Evolutionary conservation across 2,329 filamentous ascomycete genomes (phyloP).

Genomic region (Exophiala phaeomuriformis): DNA sequence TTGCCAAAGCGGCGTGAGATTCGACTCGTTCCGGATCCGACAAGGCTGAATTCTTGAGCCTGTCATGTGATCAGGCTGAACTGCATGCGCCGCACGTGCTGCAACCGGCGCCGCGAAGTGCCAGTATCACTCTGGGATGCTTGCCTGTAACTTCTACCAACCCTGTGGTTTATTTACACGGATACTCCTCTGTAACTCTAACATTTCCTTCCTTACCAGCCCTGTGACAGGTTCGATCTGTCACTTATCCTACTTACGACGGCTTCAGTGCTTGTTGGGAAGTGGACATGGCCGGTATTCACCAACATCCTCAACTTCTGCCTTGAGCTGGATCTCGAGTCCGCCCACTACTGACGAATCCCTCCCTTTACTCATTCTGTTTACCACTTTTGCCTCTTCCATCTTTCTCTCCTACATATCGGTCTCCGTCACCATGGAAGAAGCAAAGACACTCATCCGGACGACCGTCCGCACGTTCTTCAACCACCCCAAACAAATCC

Average conservation of each 20-base stretch:
- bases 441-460: conserved; percentile 72
- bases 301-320: neutral
- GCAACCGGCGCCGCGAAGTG: too few relatives aligned
- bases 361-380: neutral
- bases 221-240: neutral
- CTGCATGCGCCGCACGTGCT: too few relatives aligned
- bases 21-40: too few relatives aligned
- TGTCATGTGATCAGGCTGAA: too few relatives aligned
- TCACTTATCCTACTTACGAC: conserved; percentile 17
- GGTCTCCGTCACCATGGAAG: conserved; percentile 46
- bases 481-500: conserved; percentile 65
- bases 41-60: too few relatives aligned
- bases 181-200: too few relatives aligned
- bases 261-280: conserved; percentile 22
- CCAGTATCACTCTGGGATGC: too few relatives aligned
- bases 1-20: too few relatives aligned
- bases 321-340: conserved; percentile 12
- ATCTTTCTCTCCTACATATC: neutral
- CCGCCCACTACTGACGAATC: neutral
- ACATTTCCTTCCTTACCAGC: neutral
- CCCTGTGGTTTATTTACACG: too few relatives aligned
- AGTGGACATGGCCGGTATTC: conserved; percentile 15
- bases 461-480: conserved; percentile 83
- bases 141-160: too few relatives aligned
- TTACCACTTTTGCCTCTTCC: neutral